Evolutionary conservation across 1,284 basidiomycete genomes (phyloP), one percentile per base, ranked within the genome.

Genomic region (Puccinia triticina): DNA sequence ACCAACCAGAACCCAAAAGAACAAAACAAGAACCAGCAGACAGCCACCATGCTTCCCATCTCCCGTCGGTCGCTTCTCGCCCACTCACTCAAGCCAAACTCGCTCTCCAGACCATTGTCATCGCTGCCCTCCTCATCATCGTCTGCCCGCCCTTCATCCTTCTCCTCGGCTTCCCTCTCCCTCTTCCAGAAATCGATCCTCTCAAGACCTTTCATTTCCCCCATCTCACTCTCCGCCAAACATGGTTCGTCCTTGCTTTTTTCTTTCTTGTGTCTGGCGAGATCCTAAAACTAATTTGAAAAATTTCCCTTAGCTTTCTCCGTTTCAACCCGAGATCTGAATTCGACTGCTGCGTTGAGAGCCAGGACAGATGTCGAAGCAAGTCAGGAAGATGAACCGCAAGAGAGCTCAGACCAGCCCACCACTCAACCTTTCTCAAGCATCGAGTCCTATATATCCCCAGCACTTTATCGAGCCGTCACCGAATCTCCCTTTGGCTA

Each of bases 401-500:
- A 64, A 67, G 43, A 77, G 61, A 46, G 16, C 21, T 50, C 61
- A 29, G 64, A 67, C 37, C n/a, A 64, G 29, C 76, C 76, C 21
- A 66, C 40, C 7, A 66, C 59, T 46, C 59, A 66, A 40, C 67
- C 78, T 12, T 80, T 80, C 43, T 80, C 78, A 23, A 61, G 18
- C 40, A 80, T 80, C 26, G 67, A 80, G 64, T 57, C 34, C 1
- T 72, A 73, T 34, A 43, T 80, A 2, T 80, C 78, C 34, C 78
- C 78, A 46, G 55, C 78, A 26, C 84, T 86, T 21, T 85, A 84
- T 71, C 85, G 85, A 66, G 86, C 87, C 11, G 83, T 88, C 64
- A 86, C 85, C 55, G 83, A 88, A 71, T 88, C 88, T 53, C 94
- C 94, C 0, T 93, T 95, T 89, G 89, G 90, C 32, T 91, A 94